These are phyloP conservation scores for Dentipellis sp. DNA, from an alignment of 768 basidiomycete species.

Conservation along the genomic window DNA sequence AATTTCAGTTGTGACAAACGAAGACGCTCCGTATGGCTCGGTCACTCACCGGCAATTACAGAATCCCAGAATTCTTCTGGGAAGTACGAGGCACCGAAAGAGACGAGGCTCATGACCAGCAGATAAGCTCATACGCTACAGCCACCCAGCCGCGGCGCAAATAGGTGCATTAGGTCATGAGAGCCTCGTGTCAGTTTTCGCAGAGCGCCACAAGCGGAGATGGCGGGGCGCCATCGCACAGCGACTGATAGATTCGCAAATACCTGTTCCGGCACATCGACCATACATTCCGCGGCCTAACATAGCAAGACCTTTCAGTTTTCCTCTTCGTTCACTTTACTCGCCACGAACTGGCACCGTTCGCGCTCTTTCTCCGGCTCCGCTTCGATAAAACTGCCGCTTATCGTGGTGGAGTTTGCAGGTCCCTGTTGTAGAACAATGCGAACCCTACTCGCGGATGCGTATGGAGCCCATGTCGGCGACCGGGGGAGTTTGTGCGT, in stretches of 20 bases:
- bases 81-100: too few relatives aligned
- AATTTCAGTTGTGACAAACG: neutral
- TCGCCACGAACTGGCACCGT: slow-evolving; percentile 30
- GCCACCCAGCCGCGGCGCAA: too few relatives aligned
- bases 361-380: slow-evolving; percentile 28
- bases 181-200: too few relatives aligned
- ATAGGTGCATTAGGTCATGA: too few relatives aligned
- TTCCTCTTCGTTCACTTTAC: slow-evolving; percentile 25
- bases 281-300: too few relatives aligned
- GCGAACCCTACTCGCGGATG: slow-evolving; percentile 20
- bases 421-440: slow-evolving; percentile 37
- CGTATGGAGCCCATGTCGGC: slow-evolving; percentile 39
- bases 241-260: too few relatives aligned
- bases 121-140: too few relatives aligned
- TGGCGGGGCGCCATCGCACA: too few relatives aligned
- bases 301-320: slow-evolving; percentile 17
- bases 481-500: slow-evolving; percentile 42
- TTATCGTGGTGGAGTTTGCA: slow-evolving; percentile 20
- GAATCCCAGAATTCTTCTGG: too few relatives aligned
- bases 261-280: too few relatives aligned
- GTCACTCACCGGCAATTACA: neutral
- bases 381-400: slow-evolving; percentile 33
- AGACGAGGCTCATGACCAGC: too few relatives aligned
- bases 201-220: too few relatives aligned
- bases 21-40: neutral